Conservation (phyloP, 192 early-diverging fungal genomes). For the Backusella luteola region DNA sequence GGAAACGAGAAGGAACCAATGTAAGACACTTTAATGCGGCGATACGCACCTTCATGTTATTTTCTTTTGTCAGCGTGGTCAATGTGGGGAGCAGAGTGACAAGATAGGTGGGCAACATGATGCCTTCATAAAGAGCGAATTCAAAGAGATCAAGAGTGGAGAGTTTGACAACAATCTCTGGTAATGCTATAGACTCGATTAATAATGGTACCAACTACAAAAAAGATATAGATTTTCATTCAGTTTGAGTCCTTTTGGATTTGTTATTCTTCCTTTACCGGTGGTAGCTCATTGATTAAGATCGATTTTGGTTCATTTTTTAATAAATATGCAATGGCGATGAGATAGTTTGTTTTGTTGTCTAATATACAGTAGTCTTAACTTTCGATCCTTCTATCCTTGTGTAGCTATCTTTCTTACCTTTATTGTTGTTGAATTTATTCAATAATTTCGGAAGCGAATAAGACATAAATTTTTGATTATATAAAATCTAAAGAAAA, state of each 20-base stretch:
- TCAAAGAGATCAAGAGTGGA: slow-evolving; percentile 77
- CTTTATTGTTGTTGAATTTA: slow-evolving; percentile 44
- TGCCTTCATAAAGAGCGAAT: slow-evolving; percentile 62
- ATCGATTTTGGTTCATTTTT: slow-evolving; percentile 81
- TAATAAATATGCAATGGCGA: slow-evolving; percentile 81
- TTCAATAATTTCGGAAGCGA: slow-evolving; percentile 67
- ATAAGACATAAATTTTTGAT: slow-evolving; percentile 82
- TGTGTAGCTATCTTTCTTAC: slow-evolving; percentile 17
- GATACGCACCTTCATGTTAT: slow-evolving; percentile 54
- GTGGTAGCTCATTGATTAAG: slow-evolving; percentile 71
- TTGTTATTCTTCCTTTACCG: slow-evolving; percentile 43
- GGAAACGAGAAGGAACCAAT: slow-evolving; percentile 60
- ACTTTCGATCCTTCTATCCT: background rate
- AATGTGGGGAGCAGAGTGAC: slow-evolving; percentile 43
- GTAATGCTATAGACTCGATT: slow-evolving; percentile 66
- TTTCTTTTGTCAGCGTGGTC: slow-evolving; percentile 30
- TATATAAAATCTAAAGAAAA: slow-evolving; percentile 63
- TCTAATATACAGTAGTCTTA: slow-evolving; percentile 24
- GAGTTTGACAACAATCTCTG: slow-evolving; percentile 63
- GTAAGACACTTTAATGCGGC: slow-evolving; percentile 68
- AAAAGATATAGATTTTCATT: background rate
- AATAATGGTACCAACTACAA: slow-evolving; percentile 75
- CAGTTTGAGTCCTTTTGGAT: background rate
- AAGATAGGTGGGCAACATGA: slow-evolving; percentile 52
- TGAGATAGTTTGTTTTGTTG: slow-evolving; percentile 68